Evolutionary conservation across 2,329 filamentous ascomycete species (phyloP), one percentile per base, ranked within the genome.

Genomic region (Trichoderma aggressivum): DNA sequence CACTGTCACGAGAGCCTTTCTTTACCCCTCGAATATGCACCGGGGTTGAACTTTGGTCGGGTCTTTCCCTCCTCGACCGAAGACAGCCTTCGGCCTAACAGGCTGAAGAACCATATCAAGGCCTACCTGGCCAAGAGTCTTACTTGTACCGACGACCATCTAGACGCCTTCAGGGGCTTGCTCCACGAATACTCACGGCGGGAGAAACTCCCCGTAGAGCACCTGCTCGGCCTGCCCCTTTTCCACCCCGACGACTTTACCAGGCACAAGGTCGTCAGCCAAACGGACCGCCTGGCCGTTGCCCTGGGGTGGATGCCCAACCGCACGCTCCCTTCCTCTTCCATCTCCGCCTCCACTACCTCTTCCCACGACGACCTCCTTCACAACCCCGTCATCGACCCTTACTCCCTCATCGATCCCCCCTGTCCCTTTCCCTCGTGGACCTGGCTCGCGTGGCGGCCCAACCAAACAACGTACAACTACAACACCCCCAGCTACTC

Each of bases 1-100:
- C 80, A 82, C 73, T 82, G 80, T 63, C 79, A 81, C 68, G 81
- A 82, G 71, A 80, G 78, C 67, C 75, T 82, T 6, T 77, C 76
- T 6, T 72, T 79, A 18, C 78, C 80, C 21, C 74, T 82, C 10
- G 75, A 78, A 18, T 76, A 78, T 28, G 78, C 79, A 14, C 75
- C 78, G 0, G 74, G 76, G 14, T 73, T 81, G 60, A 76, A 76
- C 21, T 75, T 80, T 24, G 79, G 79, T 16, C 80, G 79, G 12
- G 78, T 80, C 3, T 81, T 81, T 28, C 76, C 78, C 1, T 32
- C 50, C n/a, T 71, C 70, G 6, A 66, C 71, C 50, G 75, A 74
- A 21, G 76, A 73, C 6, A 75, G 73, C 5, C 74, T 74, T 7
- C 75, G 73, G 6, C 73, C 78, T 3, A 75, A 73, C 8, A 75